Evolutionary conservation across 805 yeast genomes (phyloP), one percentile per base, ranked within the genome.

Genomic region (Metschnikowia henanensis): DNA sequence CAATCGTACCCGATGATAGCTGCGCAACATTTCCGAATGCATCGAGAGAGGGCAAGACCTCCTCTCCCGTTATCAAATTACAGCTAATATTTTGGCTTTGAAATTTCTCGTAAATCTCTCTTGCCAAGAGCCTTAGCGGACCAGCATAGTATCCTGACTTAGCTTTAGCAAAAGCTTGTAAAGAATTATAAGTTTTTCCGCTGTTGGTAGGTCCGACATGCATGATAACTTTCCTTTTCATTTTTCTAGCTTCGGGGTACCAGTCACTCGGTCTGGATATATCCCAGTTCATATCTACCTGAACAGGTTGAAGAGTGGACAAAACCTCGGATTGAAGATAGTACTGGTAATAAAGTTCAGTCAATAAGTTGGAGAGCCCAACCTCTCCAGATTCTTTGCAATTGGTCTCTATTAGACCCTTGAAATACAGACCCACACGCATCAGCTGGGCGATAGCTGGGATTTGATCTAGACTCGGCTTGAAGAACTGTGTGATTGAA

Each of bases 141-240:
- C 98, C 98, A 0, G 98, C 98, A 64, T 84, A 94, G 52, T 85
- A 87, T 0, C 99, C 99, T 16, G 81, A 75, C 25, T 80, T 72
- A 13, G 89, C 81, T 17, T 63, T 56, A 53, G 81, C 81, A 37
- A 94, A 71, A 43, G 80, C 74, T 55, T 84, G 73, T 35, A 94
- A 66, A 0, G 98, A 96, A 37, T 79, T 76, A 59, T 87, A 87
- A 0, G 98, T 94, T 58, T 94, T 94, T 10, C 99, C 99, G 52
- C 94, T 83, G 61, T 94, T 94, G 0, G 99, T 94, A 1, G 99
- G 99, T 0, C 99, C 99, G 9, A 94, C 87, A 61, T 94, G 99
- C 81, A 94, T 78, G n/a, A 85, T 76, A 37, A 94, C 74, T 39
- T 84, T 83, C 30, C 99, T 72, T 50, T 80, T 82, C 69, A 89